Percentiles rank a stretch among this genome's conserved stretches.
phyloP scores from a whole-genome alignment of 345 rosid genomes.

The Populus ilicifolia region DNA sequence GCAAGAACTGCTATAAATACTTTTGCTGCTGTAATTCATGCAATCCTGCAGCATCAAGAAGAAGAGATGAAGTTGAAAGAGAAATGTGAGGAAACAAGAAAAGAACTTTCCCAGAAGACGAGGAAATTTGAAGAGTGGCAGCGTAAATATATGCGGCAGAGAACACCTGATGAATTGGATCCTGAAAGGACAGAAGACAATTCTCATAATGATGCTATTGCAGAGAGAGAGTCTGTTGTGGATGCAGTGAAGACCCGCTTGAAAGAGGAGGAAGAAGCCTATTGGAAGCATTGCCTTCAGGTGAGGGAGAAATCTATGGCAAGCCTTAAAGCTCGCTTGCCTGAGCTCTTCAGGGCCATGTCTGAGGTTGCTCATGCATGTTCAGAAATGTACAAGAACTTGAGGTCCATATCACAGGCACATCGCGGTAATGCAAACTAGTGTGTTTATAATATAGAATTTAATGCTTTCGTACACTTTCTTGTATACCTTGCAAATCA shows the following conservation, averaged over 20 bases:
- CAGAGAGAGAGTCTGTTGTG: slow-evolving; percentile 47
- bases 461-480: not conserved
- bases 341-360: slow-evolving; percentile 68
- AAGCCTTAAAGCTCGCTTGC: slow-evolving; percentile 64
- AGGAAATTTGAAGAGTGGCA: slow-evolving; percentile 68
- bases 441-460: not conserved
- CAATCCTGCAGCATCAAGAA: slow-evolving; percentile 58
- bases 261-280: slow-evolving; percentile 66
- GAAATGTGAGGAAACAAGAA: slow-evolving; percentile 54
- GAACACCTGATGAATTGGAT: slow-evolving; percentile 49
- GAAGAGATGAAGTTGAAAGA: slow-evolving; percentile 58
- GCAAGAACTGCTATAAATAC: slow-evolving; percentile 59
- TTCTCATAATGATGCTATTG: slow-evolving; percentile 36
- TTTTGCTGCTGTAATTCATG: slow-evolving; percentile 60
- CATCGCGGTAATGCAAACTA: not conserved
- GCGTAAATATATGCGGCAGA: slow-evolving; percentile 44
- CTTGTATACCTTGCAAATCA: not conserved
- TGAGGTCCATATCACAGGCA: slow-evolving; percentile 18
- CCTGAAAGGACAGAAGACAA: slow-evolving; percentile 37
- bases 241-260: slow-evolving; percentile 45
- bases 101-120: slow-evolving; percentile 50
- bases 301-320: slow-evolving; percentile 78
- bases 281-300: slow-evolving; percentile 50
- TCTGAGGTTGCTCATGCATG: slow-evolving; percentile 43
- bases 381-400: slow-evolving; percentile 43